phyloP scores from a whole-genome alignment of 2,329 filamentous ascomycete species.

The Trichoderma guizhouense region DNA sequence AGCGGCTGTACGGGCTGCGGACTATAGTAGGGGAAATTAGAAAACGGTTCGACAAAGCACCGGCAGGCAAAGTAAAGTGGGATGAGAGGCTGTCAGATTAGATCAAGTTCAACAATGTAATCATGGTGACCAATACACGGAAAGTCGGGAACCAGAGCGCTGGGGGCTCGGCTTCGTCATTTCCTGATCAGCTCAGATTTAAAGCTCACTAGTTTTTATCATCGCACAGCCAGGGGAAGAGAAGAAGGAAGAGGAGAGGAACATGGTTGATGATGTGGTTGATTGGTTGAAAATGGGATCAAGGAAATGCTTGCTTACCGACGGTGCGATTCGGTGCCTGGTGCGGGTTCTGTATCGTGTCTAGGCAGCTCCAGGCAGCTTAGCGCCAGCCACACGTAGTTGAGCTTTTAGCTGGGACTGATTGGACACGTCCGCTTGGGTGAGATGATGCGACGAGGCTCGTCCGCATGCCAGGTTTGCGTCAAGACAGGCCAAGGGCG shows the following conservation, averaged over 20 bases:
- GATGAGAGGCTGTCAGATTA: constrained; percentile 53
- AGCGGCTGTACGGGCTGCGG: constrained; percentile 52
- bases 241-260: too few species aligned
- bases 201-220: constrained; percentile 37
- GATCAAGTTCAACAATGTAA: constrained; percentile 55
- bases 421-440: neutral
- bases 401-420: neutral
- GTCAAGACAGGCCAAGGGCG: constrained; percentile 12
- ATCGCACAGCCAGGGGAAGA: constrained; percentile 32
- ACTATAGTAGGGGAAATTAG: constrained; percentile 39
- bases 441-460: neutral
- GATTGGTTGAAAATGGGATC: neutral
- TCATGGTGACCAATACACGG: constrained; percentile 31
- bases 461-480: constrained; percentile 1
- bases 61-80: constrained; percentile 20
- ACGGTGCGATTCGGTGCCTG: neutral
- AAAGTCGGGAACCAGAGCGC: constrained; percentile 45
- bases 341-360: neutral
- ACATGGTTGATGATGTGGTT: neutral
- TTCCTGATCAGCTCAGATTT: constrained; percentile 33
- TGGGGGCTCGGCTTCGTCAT: constrained; percentile 48
- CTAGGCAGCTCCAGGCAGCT: constrained; percentile 11
- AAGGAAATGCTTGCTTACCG: neutral
- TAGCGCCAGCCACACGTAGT: neutral
- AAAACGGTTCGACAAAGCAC: constrained; percentile 27